Evolutionary conservation across 164 flowering plant genomes (phyloP), one percentile per base, ranked within the genome.

Genomic region (Magnolia officinalis): DNA sequence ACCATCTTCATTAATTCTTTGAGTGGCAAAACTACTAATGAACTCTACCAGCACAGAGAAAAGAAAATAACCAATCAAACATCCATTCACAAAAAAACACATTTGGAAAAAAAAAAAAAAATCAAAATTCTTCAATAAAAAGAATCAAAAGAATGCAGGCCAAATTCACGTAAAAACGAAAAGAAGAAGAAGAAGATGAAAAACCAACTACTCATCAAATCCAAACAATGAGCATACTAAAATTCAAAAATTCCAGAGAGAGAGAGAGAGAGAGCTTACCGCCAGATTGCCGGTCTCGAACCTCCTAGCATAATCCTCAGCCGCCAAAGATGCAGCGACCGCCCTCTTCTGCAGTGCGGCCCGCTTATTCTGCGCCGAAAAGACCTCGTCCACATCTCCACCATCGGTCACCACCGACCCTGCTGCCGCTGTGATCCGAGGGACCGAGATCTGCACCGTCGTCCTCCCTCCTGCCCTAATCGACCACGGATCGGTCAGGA

Each of bases 391-490:
- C 45, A 73, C 84, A 3, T 73, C 84, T 2, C 77, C 70, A n/a
- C 55, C 84, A 85, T 23, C 82, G 82, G 50, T 63, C 80, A 59
- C 55, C 64, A 73, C 72, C 24, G 75, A 78, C 74, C 84, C 70
- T 80, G 84, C 23, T 29, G 80, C 70, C 4, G 81, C 81, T 8
- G 51, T 81, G 45, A 92, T 85, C 78, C 80, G 80, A 9, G 99
- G 99, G 0, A 96, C 99, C 14, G 67, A 19, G 51, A 96, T 95
- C 88, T 94, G 95, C 2, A 96, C 88, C 9, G 98, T 93, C 6
- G 63, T 72, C 20, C 70, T 76, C 50, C 72, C 83, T 23, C 78
- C 65, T 77, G 58, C 89, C 88, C 85, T 84, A 81, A 80, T 23
- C 21, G 84, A 76, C 88, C 86, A 86, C 6, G 96, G 94, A 82